Conservation (phyloP, 2,329 filamentous ascomycete genomes). For the Furcasterigmium sp. region DNA sequence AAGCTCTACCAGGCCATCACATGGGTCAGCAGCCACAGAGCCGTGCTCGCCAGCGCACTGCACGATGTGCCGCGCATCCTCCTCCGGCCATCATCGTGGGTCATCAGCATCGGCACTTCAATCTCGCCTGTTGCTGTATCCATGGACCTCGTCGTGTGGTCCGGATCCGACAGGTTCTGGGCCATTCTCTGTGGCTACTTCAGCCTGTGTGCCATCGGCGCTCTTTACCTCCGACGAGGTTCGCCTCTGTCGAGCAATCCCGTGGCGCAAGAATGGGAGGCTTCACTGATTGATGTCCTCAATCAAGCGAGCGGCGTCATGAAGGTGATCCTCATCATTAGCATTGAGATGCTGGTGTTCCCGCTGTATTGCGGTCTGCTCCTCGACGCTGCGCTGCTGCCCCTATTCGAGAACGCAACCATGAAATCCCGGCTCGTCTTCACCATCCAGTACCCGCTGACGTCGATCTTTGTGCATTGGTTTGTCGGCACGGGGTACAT, state of each 20-base stretch:
- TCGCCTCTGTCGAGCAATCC: constrained; percentile 58
- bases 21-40: constrained; percentile 12
- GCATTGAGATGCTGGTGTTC: constrained; percentile 97
- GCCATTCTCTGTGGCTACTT: constrained; percentile 79
- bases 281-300: constrained; percentile 72
- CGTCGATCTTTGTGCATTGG: constrained; percentile 96
- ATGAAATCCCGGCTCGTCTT: constrained; percentile 74
- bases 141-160: constrained; percentile 63
- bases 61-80: constrained; percentile 27
- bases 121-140: constrained; percentile 21
- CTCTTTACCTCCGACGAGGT: constrained; percentile 73
- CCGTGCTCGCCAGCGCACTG: constrained; percentile 18
- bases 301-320: constrained; percentile 94
- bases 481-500: constrained; percentile 98
- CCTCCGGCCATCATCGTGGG: constrained; percentile 49
- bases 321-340: constrained; percentile 97
- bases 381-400: constrained; percentile 81
- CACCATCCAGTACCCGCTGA: constrained; percentile 72
- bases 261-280: constrained; percentile 62
- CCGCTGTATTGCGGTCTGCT: constrained; percentile 92
- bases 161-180: constrained; percentile 56
- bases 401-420: constrained; percentile 79
- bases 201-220: constrained; percentile 67
- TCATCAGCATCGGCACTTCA: constrained; percentile 47
- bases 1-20: constrained; percentile 19